Evolutionary conservation across 495 filamentous ascomycete species (phyloP).

Genomic region (Podospora anserina): DNA sequence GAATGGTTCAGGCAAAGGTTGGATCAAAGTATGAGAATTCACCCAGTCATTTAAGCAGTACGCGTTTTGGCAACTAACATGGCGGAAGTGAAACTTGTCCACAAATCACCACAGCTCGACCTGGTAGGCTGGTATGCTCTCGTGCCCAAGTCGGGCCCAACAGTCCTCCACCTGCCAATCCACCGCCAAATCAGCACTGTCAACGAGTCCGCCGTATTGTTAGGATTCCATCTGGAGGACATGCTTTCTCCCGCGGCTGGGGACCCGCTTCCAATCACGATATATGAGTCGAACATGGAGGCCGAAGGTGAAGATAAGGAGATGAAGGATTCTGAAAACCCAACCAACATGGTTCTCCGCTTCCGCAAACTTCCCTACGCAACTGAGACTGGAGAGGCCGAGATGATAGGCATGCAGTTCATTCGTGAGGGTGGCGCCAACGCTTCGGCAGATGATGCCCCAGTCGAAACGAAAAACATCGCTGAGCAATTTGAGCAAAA

Average conservation of each 20-base stretch:
- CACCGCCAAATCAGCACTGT: constrained; percentile 71
- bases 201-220: constrained; percentile 84
- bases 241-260: constrained; percentile 53
- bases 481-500: constrained; percentile 36
- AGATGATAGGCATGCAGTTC: constrained; percentile 95
- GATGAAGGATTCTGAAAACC: constrained; percentile 69
- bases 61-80: background rate
- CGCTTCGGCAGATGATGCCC: constrained; percentile 56
- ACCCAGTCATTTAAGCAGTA: background rate
- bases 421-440: constrained; percentile 79
- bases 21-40: constrained; percentile 67
- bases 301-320: constrained; percentile 58
- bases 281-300: constrained; percentile 87
- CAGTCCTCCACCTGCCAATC: constrained; percentile 61
- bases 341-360: constrained; percentile 54
- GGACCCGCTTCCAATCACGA: constrained; percentile 79
- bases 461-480: constrained; percentile 23
- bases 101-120: constrained; percentile 77
- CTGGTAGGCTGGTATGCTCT: constrained; percentile 96
- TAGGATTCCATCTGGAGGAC: constrained; percentile 73
- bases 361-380: constrained; percentile 83
- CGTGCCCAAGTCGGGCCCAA: constrained; percentile 69
- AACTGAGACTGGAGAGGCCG: constrained; percentile 89
- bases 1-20: constrained; percentile 76
- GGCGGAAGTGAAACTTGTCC: constrained; percentile 79